These are phyloP conservation scores for Gossypioides kirkii DNA, from an alignment of 345 rosid genomes.

Conservation along the genomic window DNA sequence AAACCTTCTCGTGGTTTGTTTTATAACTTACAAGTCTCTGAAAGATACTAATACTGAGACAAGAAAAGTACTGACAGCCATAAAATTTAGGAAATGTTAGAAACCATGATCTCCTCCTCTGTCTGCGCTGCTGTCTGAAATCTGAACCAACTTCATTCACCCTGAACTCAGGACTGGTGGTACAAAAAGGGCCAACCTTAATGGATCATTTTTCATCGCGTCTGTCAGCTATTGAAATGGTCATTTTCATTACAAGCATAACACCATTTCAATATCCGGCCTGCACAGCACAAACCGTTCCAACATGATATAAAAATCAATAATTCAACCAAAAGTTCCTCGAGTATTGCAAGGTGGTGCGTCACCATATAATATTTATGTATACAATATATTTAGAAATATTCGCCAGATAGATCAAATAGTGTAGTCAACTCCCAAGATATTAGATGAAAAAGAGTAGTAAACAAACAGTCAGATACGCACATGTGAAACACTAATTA, in stretches of 20 bases:
- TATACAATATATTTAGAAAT: background rate
- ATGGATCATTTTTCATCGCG: background rate
- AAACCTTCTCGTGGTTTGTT: no score
- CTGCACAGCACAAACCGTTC: constrained; percentile 4
- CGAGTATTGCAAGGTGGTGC: background rate
- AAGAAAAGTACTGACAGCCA: background rate
- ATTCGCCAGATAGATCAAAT: constrained; percentile 12
- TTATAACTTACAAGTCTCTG: no score
- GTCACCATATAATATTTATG: constrained; percentile 9
- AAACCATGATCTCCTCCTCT: background rate
- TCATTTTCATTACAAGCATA: background rate
- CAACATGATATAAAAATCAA: background rate
- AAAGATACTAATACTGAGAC: no score
- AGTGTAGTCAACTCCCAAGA: background rate
- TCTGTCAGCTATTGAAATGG: background rate
- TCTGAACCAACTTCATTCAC: constrained; percentile 7
- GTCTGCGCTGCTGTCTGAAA: background rate
- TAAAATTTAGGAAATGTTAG: background rate
- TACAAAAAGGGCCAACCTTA: no score
- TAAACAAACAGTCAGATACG: background rate
- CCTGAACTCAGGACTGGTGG: background rate
- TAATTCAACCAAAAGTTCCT: constrained; percentile 5
- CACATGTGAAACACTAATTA: background rate
- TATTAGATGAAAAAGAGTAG: background rate
- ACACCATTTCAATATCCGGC: background rate